A percentile compares a stretch with the other conserved stretches of the same genome.
phyloP scores from a whole-genome alignment of 2,329 filamentous ascomycete genomes.

The Ustulina deusta region DNA sequence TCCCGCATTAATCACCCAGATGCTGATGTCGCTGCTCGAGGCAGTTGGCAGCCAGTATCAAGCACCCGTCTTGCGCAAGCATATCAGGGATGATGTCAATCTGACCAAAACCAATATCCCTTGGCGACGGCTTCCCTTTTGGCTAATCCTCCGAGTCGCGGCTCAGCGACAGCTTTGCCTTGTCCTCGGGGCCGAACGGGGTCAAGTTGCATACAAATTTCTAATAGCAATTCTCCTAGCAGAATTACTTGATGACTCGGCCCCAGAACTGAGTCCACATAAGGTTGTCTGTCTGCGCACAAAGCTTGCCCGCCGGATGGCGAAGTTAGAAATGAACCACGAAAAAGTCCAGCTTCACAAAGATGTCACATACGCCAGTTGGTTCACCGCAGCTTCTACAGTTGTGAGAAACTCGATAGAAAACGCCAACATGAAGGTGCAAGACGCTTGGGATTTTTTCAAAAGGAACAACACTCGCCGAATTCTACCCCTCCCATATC shows the following conservation, averaged over 20 bases:
- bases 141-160: constrained; percentile 71
- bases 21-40: constrained; percentile 71
- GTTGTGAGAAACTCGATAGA: constrained; percentile 50
- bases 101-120: constrained; percentile 61
- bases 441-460: constrained; percentile 55
- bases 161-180: constrained; percentile 64
- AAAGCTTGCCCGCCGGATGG: constrained; percentile 69
- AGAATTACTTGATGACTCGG: constrained; percentile 58
- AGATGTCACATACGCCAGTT: constrained; percentile 5
- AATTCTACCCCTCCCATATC: constrained; percentile 57
- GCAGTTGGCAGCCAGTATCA: constrained; percentile 59
- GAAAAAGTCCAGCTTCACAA: background rate
- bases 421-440: constrained; percentile 49
- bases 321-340: constrained; percentile 63
- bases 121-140: constrained; percentile 73
- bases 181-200: constrained; percentile 54
- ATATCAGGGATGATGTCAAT: constrained; percentile 72
- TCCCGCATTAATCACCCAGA: constrained; percentile 68
- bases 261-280: constrained; percentile 50
- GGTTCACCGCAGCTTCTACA: constrained; percentile 50
- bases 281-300: constrained; percentile 56
- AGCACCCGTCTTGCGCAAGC: constrained; percentile 62
- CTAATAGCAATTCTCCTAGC: constrained; percentile 64
- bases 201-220: constrained; percentile 67
- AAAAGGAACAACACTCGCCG: constrained; percentile 54